Evolutionary conservation across 768 basidiomycete genomes (phyloP), one percentile per base, ranked within the genome.

Genomic region (Cystobasidium ongulense): DNA sequence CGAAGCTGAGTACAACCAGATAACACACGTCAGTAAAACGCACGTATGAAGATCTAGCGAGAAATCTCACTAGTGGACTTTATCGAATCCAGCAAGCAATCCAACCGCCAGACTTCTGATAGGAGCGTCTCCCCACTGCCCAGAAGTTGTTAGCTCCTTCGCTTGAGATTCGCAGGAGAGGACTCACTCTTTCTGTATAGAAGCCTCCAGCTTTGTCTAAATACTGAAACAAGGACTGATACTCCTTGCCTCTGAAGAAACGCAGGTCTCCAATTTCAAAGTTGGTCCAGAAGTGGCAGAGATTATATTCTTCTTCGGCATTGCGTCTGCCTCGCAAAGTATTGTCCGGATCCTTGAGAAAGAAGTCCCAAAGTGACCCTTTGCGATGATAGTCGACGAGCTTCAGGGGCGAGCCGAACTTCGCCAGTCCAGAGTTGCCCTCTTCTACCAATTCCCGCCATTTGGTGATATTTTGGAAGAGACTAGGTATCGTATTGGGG

Each of bases 211-310:
- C 84, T 71, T 84, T 78, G 66, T 96, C 93, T 27, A 96, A 84
- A 80, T 86, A 87, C 52, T 92, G 87, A 77, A 95, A 94, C 83
- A 87, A 94, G 78, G 89, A 87, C 74, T 35, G 5, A 72, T 78
- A 78, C 43, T 74, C 63, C 18, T 75, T 68, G 13, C 88, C 82
- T 77, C 92, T 84, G 91, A 89, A 94, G 75, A 95, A 87, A 75
- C 90, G 87, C 74, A 94, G 85, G 78, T 88, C 86, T 2, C 85
- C 93, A 72, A 94, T 93, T 81, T 95, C 92, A 77, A 95, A 94
- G 81, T 95, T 96, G 77, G 88, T 89, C 91, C 91, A 93, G 83
- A 91, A 75, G 29, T 68, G 77, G 21, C 62, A 61, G 21, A 64
- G 31, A 64, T 33, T 71, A 27, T 71, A 71, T 29, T 54, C 54